A percentile compares a stretch with the other conserved stretches of the same genome.
Conservation (phyloP, 2,329 filamentous ascomycete genomes). For the Ceratocystis cubensis region DNA sequence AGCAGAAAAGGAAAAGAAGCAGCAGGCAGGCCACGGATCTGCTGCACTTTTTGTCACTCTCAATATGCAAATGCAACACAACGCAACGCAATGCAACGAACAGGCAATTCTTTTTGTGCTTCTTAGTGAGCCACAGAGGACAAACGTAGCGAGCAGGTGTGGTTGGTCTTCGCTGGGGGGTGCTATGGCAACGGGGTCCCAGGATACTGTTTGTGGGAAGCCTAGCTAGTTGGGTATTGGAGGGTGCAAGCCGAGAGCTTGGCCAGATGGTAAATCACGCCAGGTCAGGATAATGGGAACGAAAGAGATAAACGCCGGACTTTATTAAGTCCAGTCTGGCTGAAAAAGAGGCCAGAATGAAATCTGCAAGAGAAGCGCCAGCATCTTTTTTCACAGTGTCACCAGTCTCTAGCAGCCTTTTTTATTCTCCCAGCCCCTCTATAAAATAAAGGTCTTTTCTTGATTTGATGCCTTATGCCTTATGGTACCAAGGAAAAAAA, state of each 20-base stretch:
- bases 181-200: slow-evolving; percentile 6
- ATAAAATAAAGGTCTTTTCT: neutral
- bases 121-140: neutral
- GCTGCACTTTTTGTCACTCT: slow-evolving; percentile 2
- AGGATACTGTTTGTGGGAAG: neutral
- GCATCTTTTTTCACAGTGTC: neutral
- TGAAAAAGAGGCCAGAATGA: too few relatives aligned
- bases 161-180: neutral
- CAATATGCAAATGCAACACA: slow-evolving; percentile 4
- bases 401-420: neutral
- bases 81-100: slow-evolving; percentile 6
- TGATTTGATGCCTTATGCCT: neutral
- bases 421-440: neutral
- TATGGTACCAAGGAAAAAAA: neutral
- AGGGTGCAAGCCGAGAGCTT: neutral
- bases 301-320: too few relatives aligned
- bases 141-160: neutral
- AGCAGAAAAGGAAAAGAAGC: neutral
- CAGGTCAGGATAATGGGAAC: too few relatives aligned
- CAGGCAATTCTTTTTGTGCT: neutral
- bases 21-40: neutral
- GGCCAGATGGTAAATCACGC: neutral
- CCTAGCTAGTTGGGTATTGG: neutral
- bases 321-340: too few relatives aligned
- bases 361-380: neutral